Percentiles rank a stretch among this genome's conserved stretches.
These are phyloP conservation scores for Fusarium sulawesiense DNA, from an alignment of 2,329 filamentous ascomycete species.

Conservation along the genomic window DNA sequence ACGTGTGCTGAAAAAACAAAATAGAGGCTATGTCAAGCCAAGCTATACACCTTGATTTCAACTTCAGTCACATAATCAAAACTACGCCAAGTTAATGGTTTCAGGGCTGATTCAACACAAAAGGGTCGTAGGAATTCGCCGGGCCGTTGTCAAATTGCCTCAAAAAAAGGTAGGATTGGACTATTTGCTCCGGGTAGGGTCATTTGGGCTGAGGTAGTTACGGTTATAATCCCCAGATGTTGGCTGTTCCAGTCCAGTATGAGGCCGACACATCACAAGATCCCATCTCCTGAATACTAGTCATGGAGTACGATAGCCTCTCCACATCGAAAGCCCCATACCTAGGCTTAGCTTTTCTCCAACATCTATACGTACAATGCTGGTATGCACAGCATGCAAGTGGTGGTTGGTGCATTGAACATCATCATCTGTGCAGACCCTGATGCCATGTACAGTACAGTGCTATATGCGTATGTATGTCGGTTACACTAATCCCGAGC, in stretches of 20 bases:
- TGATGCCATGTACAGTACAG: background rate
- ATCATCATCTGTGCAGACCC: slow-evolving; percentile 39
- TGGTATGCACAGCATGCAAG: slow-evolving; percentile 6
- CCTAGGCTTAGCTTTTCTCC: background rate
- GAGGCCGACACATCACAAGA: slow-evolving; percentile 14
- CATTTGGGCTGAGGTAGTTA: background rate
- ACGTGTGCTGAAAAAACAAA: background rate
- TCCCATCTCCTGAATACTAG: slow-evolving; percentile 17
- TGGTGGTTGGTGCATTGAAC: slow-evolving; percentile 35
- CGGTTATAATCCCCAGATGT: background rate
- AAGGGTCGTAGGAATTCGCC: background rate
- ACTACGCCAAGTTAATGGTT: background rate
- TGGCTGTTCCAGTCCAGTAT: slow-evolving; percentile 2
- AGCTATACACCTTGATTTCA: background rate
- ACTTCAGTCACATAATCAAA: background rate
- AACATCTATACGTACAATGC: background rate
- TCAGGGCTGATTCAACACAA: background rate
- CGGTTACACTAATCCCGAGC: slow-evolving; percentile 20
- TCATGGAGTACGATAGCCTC: slow-evolving; percentile 12
- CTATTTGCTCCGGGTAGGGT: slow-evolving; percentile 20
- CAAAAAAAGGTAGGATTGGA: slow-evolving; percentile 2
- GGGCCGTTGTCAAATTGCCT: background rate
- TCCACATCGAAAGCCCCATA: slow-evolving; percentile 23
- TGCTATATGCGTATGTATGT: background rate
- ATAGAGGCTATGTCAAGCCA: background rate